Evolutionary conservation across 2,329 filamentous ascomycete species (phyloP).

Genomic region (Trichophaea hybrida): DNA sequence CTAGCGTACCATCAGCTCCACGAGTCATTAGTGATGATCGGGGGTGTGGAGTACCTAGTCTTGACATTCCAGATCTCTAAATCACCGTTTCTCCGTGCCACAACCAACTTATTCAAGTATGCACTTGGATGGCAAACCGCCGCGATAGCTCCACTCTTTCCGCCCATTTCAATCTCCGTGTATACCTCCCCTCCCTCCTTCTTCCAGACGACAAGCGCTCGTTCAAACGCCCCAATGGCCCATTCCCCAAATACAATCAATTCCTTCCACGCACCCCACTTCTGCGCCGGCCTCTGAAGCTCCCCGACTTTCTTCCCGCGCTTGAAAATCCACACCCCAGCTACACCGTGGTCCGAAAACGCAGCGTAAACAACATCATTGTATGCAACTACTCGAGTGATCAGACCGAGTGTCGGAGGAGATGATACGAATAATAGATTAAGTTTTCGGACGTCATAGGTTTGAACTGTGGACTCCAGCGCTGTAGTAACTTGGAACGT

Average conservation of each 20-base stretch:
- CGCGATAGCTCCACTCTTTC: slow-evolving; percentile 18
- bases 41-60: slow-evolving; percentile 40
- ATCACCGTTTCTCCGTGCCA: slow-evolving; percentile 71
- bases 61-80: slow-evolving; percentile 97
- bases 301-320: slow-evolving; percentile 72
- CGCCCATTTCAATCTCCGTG: slow-evolving; percentile 36
- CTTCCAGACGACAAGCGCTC: slow-evolving; percentile 80
- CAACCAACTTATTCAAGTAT: slow-evolving; percentile 89
- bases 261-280: slow-evolving; percentile 36
- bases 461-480: slow-evolving; percentile 77
- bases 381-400: slow-evolving; percentile 79
- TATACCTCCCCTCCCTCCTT: slow-evolving; percentile 72
- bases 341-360: slow-evolving; percentile 40
- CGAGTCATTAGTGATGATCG: neutral
- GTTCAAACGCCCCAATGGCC: slow-evolving; percentile 67
- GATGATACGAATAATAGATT: slow-evolving; percentile 87
- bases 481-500: slow-evolving; percentile 97
- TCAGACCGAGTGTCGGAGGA: slow-evolving; percentile 70
- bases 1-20: slow-evolving; percentile 27
- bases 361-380: slow-evolving; percentile 79
- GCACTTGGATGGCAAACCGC: slow-evolving; percentile 32
- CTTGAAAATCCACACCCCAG: slow-evolving; percentile 83
- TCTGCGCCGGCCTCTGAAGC: slow-evolving; percentile 45
- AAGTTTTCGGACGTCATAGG: slow-evolving; percentile 80
- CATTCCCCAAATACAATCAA: slow-evolving; percentile 78